Percentiles rank a stretch among this genome's conserved stretches.
Conservation (phyloP, 169 alveolate species). For the Condylostoma magnum region DNA sequence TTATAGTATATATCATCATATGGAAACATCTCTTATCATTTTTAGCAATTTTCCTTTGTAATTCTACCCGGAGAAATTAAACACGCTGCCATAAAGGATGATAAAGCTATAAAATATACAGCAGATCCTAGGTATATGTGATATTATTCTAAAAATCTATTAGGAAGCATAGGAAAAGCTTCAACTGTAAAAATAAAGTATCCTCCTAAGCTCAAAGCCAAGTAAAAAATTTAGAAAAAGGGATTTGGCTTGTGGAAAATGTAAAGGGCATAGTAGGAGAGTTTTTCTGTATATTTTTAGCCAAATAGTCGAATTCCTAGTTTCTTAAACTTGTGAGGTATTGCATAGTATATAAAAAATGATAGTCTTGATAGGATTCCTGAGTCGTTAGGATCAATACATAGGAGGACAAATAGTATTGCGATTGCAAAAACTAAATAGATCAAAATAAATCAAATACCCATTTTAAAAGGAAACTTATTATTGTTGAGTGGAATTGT, state of each 20-base stretch:
- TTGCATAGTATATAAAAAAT: background rate
- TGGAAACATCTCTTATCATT: background rate
- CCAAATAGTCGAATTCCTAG: background rate
- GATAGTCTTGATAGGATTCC: background rate
- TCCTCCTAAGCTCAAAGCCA: constrained; percentile 21
- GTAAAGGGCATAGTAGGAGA: background rate
- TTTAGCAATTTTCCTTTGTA: background rate
- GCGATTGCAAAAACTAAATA: background rate
- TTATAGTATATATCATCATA: background rate
- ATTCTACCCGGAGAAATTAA: constrained; percentile 8
- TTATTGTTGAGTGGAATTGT: no score
- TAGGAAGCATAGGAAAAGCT: constrained; percentile 15
- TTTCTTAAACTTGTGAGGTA: background rate
- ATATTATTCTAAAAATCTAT: background rate
- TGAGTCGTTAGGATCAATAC: constrained; percentile 22
- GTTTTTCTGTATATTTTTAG: background rate
- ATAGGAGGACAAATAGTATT: constrained; percentile 8
- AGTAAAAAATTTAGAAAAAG: constrained; percentile 1
- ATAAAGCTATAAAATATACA: background rate
- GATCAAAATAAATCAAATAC: background rate
- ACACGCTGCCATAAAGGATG: constrained; percentile 13
- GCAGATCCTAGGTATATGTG: constrained; percentile 21
- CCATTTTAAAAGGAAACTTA: background rate
- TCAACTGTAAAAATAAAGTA: background rate
- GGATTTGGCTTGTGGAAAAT: constrained; percentile 16